phyloP scores from a whole-genome alignment of 352 stramenopile species.

The Halophytophthora polymorphica region DNA sequence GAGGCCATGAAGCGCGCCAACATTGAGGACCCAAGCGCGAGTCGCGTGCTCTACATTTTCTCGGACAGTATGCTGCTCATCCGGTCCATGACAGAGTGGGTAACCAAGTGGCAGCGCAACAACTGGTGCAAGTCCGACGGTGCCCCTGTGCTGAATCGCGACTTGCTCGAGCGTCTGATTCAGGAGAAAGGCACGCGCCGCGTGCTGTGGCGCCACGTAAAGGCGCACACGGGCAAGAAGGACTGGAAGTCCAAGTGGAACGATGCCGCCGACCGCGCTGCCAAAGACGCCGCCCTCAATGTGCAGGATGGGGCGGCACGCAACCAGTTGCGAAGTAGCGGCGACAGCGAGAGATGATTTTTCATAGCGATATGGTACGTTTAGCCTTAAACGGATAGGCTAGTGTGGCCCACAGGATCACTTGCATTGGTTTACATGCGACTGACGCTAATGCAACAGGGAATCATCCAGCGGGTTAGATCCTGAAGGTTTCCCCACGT shows the following conservation, averaged over 20 bases:
- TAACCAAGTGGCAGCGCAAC: slow-evolving; percentile 56
- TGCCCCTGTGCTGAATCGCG: slow-evolving; percentile 49
- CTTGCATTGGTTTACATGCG: too few relatives aligned
- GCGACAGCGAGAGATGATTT: too few relatives aligned
- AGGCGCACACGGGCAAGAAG: slow-evolving; percentile 51
- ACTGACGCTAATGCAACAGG: too few relatives aligned
- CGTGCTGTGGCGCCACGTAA: slow-evolving; percentile 66
- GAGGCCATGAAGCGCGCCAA: slow-evolving; percentile 70
- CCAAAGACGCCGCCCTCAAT: slow-evolving; percentile 27
- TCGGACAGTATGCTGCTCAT: slow-evolving; percentile 80
- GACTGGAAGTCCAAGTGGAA: slow-evolving; percentile 78
- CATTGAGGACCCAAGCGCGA: slow-evolving; percentile 31
- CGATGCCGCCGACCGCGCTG: slow-evolving; percentile 56
- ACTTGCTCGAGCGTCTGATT: slow-evolving; percentile 62
- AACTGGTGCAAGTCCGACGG: slow-evolving; percentile 65
- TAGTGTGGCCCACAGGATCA: too few relatives aligned
- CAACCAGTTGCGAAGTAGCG: neutral
- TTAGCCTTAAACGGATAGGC: too few relatives aligned
- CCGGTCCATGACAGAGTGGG: slow-evolving; percentile 76
- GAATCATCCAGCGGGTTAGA: too few relatives aligned
- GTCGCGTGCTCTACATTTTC: slow-evolving; percentile 61
- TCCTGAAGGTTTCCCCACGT: too few relatives aligned
- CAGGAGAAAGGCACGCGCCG: slow-evolving; percentile 35
- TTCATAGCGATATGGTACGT: too few relatives aligned
- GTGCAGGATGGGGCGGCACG: neutral